A percentile compares a stretch with the other conserved stretches of the same genome.
Evolutionary conservation across 495 filamentous ascomycete genomes (phyloP).

Genomic region (Pyrenula massariospora): DNA sequence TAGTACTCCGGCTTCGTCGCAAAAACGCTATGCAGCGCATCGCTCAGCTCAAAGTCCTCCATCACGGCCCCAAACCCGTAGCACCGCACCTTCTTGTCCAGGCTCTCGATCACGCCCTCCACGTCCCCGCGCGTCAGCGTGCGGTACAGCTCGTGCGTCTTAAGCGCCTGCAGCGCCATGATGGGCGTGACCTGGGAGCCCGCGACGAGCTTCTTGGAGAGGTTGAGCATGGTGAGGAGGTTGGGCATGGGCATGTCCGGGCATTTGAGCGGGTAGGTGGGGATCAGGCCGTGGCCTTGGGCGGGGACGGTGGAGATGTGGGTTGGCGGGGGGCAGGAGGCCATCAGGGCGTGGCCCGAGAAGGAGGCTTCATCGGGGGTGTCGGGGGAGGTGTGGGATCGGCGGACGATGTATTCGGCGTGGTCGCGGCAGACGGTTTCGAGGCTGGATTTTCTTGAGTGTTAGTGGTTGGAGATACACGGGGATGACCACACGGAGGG

Average conservation of each 20-base stretch:
- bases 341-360: constrained; percentile 83
- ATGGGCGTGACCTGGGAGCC: constrained; percentile 81
- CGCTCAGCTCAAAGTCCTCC: constrained; percentile 85
- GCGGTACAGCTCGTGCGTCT: constrained; percentile 53
- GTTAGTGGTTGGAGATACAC: no score
- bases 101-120: constrained; percentile 54
- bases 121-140: constrained; percentile 60
- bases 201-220: constrained; percentile 71
- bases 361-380: constrained; percentile 36
- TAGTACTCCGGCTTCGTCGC: constrained; percentile 44
- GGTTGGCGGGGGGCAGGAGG: constrained; percentile 62
- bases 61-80: constrained; percentile 66
- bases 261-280: constrained; percentile 29
- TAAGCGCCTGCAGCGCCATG: constrained; percentile 81
- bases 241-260: constrained; percentile 54
- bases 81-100: constrained; percentile 74
- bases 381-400: constrained; percentile 34
- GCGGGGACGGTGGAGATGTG: constrained; percentile 31
- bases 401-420: constrained; percentile 52
- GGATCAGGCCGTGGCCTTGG: constrained; percentile 10
- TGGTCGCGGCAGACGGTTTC: constrained; percentile 94
- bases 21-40: constrained; percentile 67
- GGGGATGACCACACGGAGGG: no score
- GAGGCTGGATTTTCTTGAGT: constrained; percentile 43
- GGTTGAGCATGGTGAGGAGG: constrained; percentile 67